Percentiles rank a stretch among this genome's conserved stretches.
Conservation (phyloP, 805 yeast species). For the Wilhelminamyces savonicus region DNA sequence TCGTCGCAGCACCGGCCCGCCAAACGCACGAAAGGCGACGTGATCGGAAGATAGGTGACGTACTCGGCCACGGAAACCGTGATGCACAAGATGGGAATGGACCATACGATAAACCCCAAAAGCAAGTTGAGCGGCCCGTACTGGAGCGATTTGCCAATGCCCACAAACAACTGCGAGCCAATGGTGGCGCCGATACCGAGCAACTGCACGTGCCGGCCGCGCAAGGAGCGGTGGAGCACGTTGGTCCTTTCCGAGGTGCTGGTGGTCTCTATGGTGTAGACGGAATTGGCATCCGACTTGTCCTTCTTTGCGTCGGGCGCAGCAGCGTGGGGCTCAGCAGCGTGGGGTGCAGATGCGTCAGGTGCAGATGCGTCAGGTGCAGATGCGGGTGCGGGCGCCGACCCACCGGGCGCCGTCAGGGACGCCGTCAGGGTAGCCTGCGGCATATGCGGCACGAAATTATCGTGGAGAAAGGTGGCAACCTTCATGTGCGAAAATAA, state of each 20-base stretch:
- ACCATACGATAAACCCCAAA: constrained; percentile 64
- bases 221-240: constrained; percentile 38
- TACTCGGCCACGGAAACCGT: constrained; percentile 73
- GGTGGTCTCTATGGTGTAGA: constrained; percentile 4
- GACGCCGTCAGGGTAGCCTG: no score
- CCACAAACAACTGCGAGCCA: constrained; percentile 74
- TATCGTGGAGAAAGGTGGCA: no score
- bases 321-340: constrained; percentile 1
- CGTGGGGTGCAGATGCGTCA: no score
- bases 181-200: constrained; percentile 79
- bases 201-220: constrained; percentile 69
- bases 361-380: no score
- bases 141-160: constrained; percentile 58
- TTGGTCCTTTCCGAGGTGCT: background rate
- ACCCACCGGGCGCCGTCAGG: no score
- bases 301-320: background rate
- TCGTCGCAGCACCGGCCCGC: constrained; percentile 74
- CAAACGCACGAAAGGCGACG: constrained; percentile 70
- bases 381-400: no score
- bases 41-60: constrained; percentile 69
- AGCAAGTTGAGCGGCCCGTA: constrained; percentile 70
- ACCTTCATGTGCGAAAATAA: no score
- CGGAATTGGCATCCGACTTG: constrained; percentile 1
- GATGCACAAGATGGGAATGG: constrained; percentile 58
- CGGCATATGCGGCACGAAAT: no score